Evolutionary conservation across 495 filamentous ascomycete genomes (phyloP), one percentile per base, ranked within the genome.

Genomic region (Trichocladium antarcticum): DNA sequence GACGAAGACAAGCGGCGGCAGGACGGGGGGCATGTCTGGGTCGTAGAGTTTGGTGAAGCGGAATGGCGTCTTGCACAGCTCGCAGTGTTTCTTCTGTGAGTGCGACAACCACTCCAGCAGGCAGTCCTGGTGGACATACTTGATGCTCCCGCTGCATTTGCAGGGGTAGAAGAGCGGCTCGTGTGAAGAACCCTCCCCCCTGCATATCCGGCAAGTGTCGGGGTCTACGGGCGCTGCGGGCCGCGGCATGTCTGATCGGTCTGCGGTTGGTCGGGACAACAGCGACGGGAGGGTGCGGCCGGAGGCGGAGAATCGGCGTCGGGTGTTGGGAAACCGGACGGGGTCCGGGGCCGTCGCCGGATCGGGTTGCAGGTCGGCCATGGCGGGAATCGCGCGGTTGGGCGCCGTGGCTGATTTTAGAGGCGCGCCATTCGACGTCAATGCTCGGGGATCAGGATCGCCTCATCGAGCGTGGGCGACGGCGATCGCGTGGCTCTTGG

Each of bases 61-160:
- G 63, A 96, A 99, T 1, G 87, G 80, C 17, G 93, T 99, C 66
- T 97, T 97, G 79, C 92, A 99, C 14, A 99, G 80, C 73, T 99
- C 92, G 71, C 92, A 99, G 74, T 97, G 84, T 65, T 96, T 96
- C 78, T 96, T 97, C 63, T 96, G 89, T 1, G 89, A 95, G 63
- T 99, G 92, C 20, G 87, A 84, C 16, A 99, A 71, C 92, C 92
- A 99, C 70, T 96, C 88, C 78, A 97, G 93, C 62, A 99, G 70
- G 63, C 92, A 99, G 56, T 88, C 83, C 64, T 99, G 92, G 68
- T 99, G 92, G 42, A 99, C 92, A 59, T 84, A 89, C 66, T 95
- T 96, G 68, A 99, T 99, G 66, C 88, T 95, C 14, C 92, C 92
- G 60, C 86, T 95, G 70, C 92, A 99, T 70, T 93, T 95, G 78